A percentile compares a stretch with the other conserved stretches of the same genome.
Conservation (phyloP, 2,329 filamentous ascomycete species). For the Colletotrichum orbiculare region DNA sequence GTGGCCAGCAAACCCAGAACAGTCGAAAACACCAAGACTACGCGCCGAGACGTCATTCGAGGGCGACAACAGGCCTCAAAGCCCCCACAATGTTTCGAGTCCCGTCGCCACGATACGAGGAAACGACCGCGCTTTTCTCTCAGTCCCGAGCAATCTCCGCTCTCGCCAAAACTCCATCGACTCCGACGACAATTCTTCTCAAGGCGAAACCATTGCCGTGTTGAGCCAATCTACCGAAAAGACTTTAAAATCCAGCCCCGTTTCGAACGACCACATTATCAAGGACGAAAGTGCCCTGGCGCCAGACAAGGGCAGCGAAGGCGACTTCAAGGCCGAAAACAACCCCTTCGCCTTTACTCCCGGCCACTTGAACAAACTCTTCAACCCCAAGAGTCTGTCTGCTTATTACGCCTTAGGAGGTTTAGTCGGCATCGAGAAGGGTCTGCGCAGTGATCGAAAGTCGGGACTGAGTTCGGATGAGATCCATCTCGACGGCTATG, state of each 20-base stretch:
- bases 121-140: constrained; percentile 67
- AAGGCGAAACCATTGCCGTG: constrained; percentile 70
- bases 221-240: constrained; percentile 57
- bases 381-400: constrained; percentile 87
- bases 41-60: constrained; percentile 72
- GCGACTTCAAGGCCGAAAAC: constrained; percentile 78
- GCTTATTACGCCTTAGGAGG: constrained; percentile 87
- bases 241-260: constrained; percentile 51
- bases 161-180: constrained; percentile 78
- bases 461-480: constrained; percentile 85
- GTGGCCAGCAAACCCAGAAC: constrained; percentile 41
- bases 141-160: constrained; percentile 70
- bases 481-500: constrained; percentile 67
- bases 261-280: constrained; percentile 67
- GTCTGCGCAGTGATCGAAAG: constrained; percentile 77
- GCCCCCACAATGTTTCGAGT: constrained; percentile 77
- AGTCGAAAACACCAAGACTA: constrained; percentile 53
- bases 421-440: constrained; percentile 80
- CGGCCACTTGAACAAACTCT: constrained; percentile 86
- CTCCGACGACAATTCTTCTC: constrained; percentile 71
- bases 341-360: constrained; percentile 89
- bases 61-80: constrained; percentile 72
- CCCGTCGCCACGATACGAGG: constrained; percentile 58
- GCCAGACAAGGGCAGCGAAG: constrained; percentile 80
- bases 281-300: constrained; percentile 76